Percentiles rank a stretch among this genome's conserved stretches.
Conservation (phyloP, 2,329 filamentous ascomycete species). For the Dryadomyces quercivorus region DNA sequence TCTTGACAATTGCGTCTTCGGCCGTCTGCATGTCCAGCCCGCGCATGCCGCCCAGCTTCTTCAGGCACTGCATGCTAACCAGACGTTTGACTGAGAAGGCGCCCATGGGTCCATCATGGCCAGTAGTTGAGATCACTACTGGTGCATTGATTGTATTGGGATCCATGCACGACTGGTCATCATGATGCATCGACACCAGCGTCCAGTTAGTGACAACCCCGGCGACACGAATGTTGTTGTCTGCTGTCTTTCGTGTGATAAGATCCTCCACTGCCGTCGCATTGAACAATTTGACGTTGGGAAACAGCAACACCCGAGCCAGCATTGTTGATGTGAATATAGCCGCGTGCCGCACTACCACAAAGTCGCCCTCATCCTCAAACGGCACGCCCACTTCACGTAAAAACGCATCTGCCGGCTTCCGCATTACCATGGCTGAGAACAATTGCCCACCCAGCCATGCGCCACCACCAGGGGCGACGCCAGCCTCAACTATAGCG, state of each 20-base stretch:
- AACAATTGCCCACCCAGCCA: constrained; percentile 94
- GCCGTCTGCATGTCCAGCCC: constrained; percentile 86
- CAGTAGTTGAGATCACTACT: constrained; percentile 77
- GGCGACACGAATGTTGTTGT: constrained; percentile 55
- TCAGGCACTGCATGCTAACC: constrained; percentile 73
- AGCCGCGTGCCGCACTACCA: constrained; percentile 88
- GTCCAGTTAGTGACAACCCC: constrained; percentile 97
- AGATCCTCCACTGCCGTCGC: constrained; percentile 86
- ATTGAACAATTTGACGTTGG: constrained; percentile 95
- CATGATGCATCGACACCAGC: constrained; percentile 74
- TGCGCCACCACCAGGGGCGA: constrained; percentile 77
- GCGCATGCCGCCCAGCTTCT: constrained; percentile 82
- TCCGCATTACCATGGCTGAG: constrained; percentile 90
- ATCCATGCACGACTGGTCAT: constrained; percentile 92
- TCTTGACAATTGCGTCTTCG: constrained; percentile 88
- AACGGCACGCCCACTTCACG: constrained; percentile 70
- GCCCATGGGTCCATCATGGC: constrained; percentile 82
- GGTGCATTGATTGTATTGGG: constrained; percentile 94
- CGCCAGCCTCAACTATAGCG: constrained; percentile 78
- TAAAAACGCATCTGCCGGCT: constrained; percentile 78
- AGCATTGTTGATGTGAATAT: constrained; percentile 84
- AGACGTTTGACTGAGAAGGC: constrained; percentile 87
- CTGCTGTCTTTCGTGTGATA: constrained; percentile 55
- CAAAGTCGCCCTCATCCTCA: constrained; percentile 78
- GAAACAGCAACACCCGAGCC: constrained; percentile 69